Percentiles rank a stretch among this genome's conserved stretches.
Conservation (phyloP, 2,329 filamentous ascomycete species). For the Ophiosphaerella herpotricha region DNA sequence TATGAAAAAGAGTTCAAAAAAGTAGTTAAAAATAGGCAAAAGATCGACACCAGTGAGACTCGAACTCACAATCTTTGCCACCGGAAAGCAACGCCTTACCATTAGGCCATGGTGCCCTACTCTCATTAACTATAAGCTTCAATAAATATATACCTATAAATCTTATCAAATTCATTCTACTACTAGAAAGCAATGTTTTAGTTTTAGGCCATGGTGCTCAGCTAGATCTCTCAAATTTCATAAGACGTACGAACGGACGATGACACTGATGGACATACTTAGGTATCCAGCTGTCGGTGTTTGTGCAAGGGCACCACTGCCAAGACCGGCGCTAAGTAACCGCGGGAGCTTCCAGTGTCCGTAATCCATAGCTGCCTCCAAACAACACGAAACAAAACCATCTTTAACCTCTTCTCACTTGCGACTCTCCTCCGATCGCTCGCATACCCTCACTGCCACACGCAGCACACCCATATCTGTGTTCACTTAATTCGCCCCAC, state of each 20-base stretch:
- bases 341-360: slow-evolving; percentile 32
- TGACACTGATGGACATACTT: too few relatives aligned
- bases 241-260: too few relatives aligned
- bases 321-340: slow-evolving; percentile 27
- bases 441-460: neutral
- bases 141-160: too few relatives aligned
- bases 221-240: too few relatives aligned
- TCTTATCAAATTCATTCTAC: too few relatives aligned
- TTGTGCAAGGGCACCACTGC: slow-evolving; percentile 9
- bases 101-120: slow-evolving; percentile 50
- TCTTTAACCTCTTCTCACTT: slow-evolving; percentile 10
- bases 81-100: slow-evolving; percentile 53
- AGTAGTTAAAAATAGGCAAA: neutral
- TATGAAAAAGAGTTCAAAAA: slow-evolving; percentile 4
- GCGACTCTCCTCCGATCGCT: slow-evolving; percentile 6
- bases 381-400: slow-evolving; percentile 29
- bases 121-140: too few relatives aligned
- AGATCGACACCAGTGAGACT: slow-evolving; percentile 47
- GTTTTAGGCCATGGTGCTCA: too few relatives aligned
- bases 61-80: slow-evolving; percentile 53
- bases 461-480: neutral
- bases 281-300: neutral
- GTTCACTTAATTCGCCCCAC: slow-evolving; percentile 12
- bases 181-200: too few relatives aligned
- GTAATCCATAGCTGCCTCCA: slow-evolving; percentile 44